These are phyloP conservation scores for Psilocybe mexicana DNA, from an alignment of 1,284 basidiomycete genomes.

Conservation along the genomic window DNA sequence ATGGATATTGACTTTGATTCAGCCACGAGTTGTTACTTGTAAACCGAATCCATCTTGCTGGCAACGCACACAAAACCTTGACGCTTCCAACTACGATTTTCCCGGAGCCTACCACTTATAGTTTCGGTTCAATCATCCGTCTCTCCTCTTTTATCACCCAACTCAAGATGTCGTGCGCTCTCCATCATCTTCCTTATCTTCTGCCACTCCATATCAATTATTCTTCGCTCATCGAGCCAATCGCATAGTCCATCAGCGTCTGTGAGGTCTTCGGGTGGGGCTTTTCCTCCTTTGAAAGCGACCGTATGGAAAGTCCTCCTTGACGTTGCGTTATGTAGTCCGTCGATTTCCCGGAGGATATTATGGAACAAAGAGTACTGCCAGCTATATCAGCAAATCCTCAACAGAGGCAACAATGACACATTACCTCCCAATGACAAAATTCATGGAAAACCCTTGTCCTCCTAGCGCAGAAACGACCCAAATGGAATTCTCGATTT, in stretches of 20 bases:
- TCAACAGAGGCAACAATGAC: constrained; percentile 7
- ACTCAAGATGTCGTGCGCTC: constrained; percentile 63
- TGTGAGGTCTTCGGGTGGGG: constrained; percentile 61
- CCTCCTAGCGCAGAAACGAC: constrained; percentile 74
- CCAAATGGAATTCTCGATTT: constrained; percentile 52
- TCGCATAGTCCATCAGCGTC: constrained; percentile 79
- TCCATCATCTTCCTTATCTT: constrained; percentile 73
- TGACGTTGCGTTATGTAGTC: constrained; percentile 39
- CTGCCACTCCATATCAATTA: constrained; percentile 70
- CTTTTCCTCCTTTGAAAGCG: constrained; percentile 49
- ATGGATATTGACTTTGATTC: background rate
- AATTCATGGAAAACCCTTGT: constrained; percentile 73
- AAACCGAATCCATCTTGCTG: background rate
- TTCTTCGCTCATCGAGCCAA: constrained; percentile 74
- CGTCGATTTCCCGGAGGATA: constrained; percentile 56
- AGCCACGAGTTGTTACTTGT: background rate
- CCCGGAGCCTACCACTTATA: background rate
- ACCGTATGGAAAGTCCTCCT: constrained; percentile 53
- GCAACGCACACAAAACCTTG: background rate
- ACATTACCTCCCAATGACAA: constrained; percentile 82
- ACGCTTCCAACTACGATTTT: background rate
- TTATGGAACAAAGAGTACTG: constrained; percentile 61
- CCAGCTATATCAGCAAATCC: background rate
- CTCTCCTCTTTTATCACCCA: constrained; percentile 38
- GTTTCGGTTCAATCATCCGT: constrained; percentile 18